Conservation (phyloP, 176 grass and related monocot genomes). For the Paspalum vaginatum region DNA sequence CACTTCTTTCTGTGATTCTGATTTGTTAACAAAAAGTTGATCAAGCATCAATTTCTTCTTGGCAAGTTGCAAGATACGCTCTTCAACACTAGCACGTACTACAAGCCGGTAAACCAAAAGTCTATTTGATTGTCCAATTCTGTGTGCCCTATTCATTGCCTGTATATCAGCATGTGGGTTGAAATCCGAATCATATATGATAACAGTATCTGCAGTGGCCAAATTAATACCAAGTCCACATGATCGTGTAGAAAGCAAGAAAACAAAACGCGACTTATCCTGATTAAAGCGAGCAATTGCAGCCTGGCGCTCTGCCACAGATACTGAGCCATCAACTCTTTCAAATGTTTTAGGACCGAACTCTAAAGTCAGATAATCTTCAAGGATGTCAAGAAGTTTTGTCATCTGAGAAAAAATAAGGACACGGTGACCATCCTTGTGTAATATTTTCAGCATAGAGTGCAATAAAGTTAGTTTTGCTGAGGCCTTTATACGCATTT, state of each 20-base stretch:
- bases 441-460: conserved; percentile 92
- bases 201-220: conserved; percentile 97
- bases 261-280: conserved; percentile 96
- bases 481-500: conserved; percentile 99
- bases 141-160: conserved; percentile 98
- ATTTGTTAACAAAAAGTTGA: conserved; percentile 98
- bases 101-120: conserved; percentile 99
- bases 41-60: conserved; percentile 99
- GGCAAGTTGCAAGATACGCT: conserved; percentile 96
- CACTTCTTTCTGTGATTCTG: conserved; percentile 94
- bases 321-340: conserved; percentile 94
- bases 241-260: conserved; percentile 94
- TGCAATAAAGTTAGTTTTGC: conserved; percentile 89
- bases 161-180: conserved; percentile 99
- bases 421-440: conserved; percentile 86
- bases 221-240: conserved; percentile 99
- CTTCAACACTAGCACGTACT: conserved; percentile 96
- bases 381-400: conserved; percentile 97
- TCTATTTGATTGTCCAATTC: conserved; percentile 96
- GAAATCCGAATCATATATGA: conserved; percentile 99
- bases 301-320: conserved; percentile 86
- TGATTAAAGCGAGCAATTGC: conserved; percentile 96
- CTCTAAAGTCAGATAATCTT: conserved; percentile 87
- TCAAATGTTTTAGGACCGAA: conserved; percentile 92
- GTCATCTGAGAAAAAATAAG: conserved; percentile 99